Conservation (phyloP, 1,284 basidiomycete genomes). For the Cryptococcus jaspeensis region DNA sequence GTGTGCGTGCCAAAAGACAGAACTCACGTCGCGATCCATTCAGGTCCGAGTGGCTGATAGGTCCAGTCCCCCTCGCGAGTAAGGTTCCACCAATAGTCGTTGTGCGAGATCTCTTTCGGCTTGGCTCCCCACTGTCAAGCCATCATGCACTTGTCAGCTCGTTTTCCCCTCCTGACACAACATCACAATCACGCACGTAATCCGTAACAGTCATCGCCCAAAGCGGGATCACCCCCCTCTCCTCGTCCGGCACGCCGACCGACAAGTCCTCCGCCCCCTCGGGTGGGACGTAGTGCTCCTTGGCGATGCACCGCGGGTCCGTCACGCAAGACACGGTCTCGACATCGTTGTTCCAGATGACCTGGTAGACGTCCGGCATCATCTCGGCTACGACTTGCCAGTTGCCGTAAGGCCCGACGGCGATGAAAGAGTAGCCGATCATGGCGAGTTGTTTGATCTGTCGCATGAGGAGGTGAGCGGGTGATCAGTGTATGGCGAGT, state of each 20-base stretch:
- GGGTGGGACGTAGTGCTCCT: slow-evolving; percentile 13
- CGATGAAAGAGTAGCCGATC: slow-evolving; percentile 10
- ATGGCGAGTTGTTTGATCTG: slow-evolving; percentile 10
- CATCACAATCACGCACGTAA: slow-evolving; percentile 19
- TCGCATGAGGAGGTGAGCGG: no score
- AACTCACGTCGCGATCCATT: slow-evolving; percentile 23
- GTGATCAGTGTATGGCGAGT: not conserved
- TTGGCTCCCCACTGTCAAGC: not conserved
- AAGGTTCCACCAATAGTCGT: slow-evolving; percentile 15
- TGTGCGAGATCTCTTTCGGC: not conserved
- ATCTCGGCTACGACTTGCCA: slow-evolving; percentile 26
- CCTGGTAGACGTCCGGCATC: slow-evolving; percentile 34
- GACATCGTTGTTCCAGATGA: slow-evolving; percentile 19
- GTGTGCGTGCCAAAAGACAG: not conserved
- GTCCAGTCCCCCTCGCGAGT: slow-evolving; percentile 14
- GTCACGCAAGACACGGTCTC: slow-evolving; percentile 15
- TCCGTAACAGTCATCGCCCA: slow-evolving; percentile 21
- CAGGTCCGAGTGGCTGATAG: slow-evolving; percentile 23
- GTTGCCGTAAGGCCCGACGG: slow-evolving; percentile 25
- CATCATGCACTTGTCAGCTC: not conserved
- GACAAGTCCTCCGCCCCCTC: slow-evolving; percentile 12
- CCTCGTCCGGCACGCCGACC: slow-evolving; percentile 7
- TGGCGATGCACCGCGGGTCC: slow-evolving; percentile 17
- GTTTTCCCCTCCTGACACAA: not conserved
- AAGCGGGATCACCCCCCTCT: slow-evolving; percentile 18